phyloP scores from a whole-genome alignment of 140 eudicot genomes.

The Flaveria floridana region DNA sequence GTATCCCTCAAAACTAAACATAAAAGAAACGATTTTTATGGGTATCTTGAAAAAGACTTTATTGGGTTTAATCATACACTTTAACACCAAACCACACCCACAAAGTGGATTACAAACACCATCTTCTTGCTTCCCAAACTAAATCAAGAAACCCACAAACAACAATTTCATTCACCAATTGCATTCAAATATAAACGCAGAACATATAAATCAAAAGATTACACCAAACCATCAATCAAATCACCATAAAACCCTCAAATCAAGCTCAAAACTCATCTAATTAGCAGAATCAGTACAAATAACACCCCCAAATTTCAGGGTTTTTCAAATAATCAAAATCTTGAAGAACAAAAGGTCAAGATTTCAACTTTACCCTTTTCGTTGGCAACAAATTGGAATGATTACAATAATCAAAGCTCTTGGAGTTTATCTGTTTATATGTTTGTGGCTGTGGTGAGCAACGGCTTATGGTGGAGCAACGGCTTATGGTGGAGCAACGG shows the following conservation, averaged over 20 bases:
- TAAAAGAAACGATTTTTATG: background rate
- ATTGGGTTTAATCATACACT: constrained; percentile 1
- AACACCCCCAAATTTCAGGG: background rate
- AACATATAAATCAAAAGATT: too few relatives aligned
- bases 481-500: constrained; percentile 24
- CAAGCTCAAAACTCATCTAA: background rate
- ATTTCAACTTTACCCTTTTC: constrained; percentile 17
- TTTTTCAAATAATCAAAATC: background rate
- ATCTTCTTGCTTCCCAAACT: constrained; percentile 13
- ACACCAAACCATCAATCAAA: constrained; percentile 8
- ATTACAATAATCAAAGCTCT: background rate
- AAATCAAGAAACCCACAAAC: constrained; percentile 10
- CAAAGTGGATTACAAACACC: background rate
- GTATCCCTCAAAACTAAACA: background rate
- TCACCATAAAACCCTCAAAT: background rate
- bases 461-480: constrained; percentile 23
- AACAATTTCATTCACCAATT: constrained; percentile 7
- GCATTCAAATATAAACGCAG: background rate
- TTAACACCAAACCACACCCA: constrained; percentile 16
- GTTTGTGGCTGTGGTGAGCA: constrained; percentile 4
- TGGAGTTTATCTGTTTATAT: constrained; percentile 15
- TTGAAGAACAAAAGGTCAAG: constrained; percentile 1
- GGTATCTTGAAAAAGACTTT: constrained; percentile 20
- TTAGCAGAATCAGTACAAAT: background rate
- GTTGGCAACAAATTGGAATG: constrained; percentile 1